Base-by-base conservation (phyloP, 805 yeast species). In the Saccharomycopsis fermentans region DNA sequence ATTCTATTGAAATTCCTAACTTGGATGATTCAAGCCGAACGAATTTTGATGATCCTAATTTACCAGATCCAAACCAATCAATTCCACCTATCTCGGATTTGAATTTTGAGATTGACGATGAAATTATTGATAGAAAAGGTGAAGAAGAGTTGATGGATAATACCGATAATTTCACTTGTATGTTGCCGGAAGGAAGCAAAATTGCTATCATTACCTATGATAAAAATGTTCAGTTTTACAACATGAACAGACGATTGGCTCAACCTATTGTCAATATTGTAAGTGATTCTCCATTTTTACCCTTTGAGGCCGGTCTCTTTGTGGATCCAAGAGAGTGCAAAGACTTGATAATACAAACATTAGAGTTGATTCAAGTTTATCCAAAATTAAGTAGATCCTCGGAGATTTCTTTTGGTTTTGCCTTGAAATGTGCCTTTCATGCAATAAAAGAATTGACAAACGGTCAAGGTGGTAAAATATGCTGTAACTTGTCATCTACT, bases 231-330 rank as follows among this genome's bases (percentile, higher is more conserved):
- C 90, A 84, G 58, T 88, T 88, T 69, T 90, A 81, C 70, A 84
- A 90, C 64, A 73, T 91, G 63, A 74, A 78, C 17, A 75, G 86
- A 1, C 70, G 71, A 2, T 73, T 82, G 37, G 82, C 81, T 17
- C 77, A 80, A 52, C 78, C 90, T 2, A 79, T 77, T 51, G 77
- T 84, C 58, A 75, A 81, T 36, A 74, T 87, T 8, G 80, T 87
- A 24, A 75, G 83, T 9, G 97, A 90, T 66, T 91, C 86, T 47
- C 86, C 91, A 4, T 90, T 90, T 64, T 73, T 90, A n/a, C 98
- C 98, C 2, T 77, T 90, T 62, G 73, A 73, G 59, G 77, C 76
- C 1, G 97, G 97, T 0, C 71, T 90, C 34, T 90, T 90, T 70
- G 96, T 82, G 6, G 90, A 87, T 63, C 90, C 96, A 1, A 73